These are phyloP conservation scores for Polytrichum commune DNA, from an alignment of 225 moss, liverwort and hornwort genomes.

Conservation along the genomic window DNA sequence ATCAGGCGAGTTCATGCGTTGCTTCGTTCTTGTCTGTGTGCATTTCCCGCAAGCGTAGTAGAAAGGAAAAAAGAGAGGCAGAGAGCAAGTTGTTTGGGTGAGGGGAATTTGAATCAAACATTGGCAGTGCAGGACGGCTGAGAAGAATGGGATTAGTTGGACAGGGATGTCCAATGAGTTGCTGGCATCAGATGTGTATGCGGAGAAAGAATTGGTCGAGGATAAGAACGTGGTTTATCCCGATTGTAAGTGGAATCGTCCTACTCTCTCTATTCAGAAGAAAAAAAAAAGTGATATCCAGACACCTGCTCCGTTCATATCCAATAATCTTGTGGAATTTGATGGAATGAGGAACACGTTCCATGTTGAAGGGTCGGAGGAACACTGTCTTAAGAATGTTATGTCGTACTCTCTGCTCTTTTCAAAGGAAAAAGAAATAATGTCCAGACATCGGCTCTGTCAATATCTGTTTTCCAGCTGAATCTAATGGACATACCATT, in stretches of 20 bases:
- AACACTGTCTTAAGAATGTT: too few relatives aligned
- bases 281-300: too few relatives aligned
- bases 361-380: too few relatives aligned
- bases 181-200: slow-evolving; percentile 65
- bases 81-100: not conserved
- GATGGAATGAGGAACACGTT: too few relatives aligned
- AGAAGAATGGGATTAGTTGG: slow-evolving; percentile 83
- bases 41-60: not conserved
- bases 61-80: not conserved
- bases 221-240: slow-evolving; percentile 69
- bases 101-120: not conserved
- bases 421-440: too few relatives aligned
- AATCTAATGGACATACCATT: not conserved
- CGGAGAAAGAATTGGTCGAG: slow-evolving; percentile 74
- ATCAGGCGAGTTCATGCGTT: slow-evolving; percentile 23
- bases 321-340: too few relatives aligned
- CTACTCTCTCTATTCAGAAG: too few relatives aligned
- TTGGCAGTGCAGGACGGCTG: slow-evolving; percentile 67
- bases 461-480: not conserved
- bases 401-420: too few relatives aligned
- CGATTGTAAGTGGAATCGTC: slow-evolving; percentile 64
- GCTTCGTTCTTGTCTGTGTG: too few relatives aligned
- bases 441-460: not conserved
- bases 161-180: slow-evolving; percentile 63
- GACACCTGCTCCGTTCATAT: too few relatives aligned